Conservation (phyloP, 176 grass and related monocot genomes). For the Carex littledalei region DNA sequence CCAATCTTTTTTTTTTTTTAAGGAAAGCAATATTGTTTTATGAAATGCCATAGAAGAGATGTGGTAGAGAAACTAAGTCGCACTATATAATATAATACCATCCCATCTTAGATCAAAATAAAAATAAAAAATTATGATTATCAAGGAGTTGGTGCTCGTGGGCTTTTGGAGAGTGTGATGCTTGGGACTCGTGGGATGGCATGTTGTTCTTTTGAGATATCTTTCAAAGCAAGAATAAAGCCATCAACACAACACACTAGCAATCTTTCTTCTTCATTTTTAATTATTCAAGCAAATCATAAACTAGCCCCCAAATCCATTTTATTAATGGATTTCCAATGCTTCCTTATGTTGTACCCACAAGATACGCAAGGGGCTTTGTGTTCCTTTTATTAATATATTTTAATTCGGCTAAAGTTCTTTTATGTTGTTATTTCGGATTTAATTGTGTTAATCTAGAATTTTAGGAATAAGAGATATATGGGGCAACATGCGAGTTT, state of each 20-base stretch:
- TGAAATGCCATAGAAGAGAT: neutral
- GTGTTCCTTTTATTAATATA: neutral
- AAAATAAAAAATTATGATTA: conserved; percentile 1
- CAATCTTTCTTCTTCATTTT: neutral
- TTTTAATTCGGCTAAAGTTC: neutral
- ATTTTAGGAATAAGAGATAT: neutral
- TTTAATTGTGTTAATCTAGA: neutral
- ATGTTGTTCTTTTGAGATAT: conserved; percentile 11
- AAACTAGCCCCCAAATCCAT: neutral
- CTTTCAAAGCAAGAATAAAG: conserved; percentile 17
- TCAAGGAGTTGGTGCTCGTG: conserved; percentile 21
- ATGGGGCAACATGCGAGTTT: neutral
- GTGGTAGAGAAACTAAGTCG: neutral
- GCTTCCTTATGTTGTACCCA: neutral
- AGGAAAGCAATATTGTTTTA: too few relatives aligned
- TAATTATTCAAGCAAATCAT: neutral
- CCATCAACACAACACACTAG: neutral
- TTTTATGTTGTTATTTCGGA: neutral
- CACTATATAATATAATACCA: neutral
- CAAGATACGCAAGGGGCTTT: neutral
- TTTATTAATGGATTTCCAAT: neutral
- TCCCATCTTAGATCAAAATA: neutral
- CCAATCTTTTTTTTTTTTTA: neutral
- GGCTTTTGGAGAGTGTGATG: conserved; percentile 23
- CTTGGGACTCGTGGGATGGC: conserved; percentile 6